phyloP scores from a whole-genome alignment of 1,139 yeast genomes.

The Taphrina flavorubra region DNA sequence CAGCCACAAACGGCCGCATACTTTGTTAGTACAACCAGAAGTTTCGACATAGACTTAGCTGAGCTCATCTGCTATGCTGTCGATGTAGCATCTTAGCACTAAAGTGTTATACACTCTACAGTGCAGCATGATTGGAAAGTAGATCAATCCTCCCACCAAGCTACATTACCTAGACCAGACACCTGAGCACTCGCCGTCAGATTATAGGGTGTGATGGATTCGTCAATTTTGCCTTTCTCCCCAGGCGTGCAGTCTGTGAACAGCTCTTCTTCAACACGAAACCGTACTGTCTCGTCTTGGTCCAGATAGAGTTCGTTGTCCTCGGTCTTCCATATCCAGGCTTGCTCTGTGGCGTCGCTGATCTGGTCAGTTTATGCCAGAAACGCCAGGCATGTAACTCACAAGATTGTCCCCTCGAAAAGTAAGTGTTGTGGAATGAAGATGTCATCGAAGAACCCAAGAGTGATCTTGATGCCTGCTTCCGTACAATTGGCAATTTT shows the following conservation, averaged over 20 bases:
- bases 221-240: constrained; percentile 16
- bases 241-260: constrained; percentile 74
- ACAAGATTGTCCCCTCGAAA: constrained; percentile 75
- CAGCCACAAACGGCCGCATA: too few species aligned
- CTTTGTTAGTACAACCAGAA: too few species aligned
- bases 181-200: constrained; percentile 39
- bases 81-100: too few species aligned
- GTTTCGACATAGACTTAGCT: too few species aligned
- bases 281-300: constrained; percentile 85
- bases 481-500: constrained; percentile 87
- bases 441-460: constrained; percentile 90
- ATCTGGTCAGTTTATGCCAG: not conserved
- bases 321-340: constrained; percentile 85
- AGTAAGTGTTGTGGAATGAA: constrained; percentile 80
- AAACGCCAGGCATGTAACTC: not conserved
- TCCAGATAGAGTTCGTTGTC: constrained; percentile 82
- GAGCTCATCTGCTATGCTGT: too few species aligned
- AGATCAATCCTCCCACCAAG: constrained; percentile 43
- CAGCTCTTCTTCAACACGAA: constrained; percentile 85
- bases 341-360: constrained; percentile 64
- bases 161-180: constrained; percentile 43
- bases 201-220: constrained; percentile 33
- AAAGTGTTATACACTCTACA: too few species aligned
- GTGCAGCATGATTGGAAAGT: too few species aligned
- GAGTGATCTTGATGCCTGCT: constrained; percentile 73